A percentile compares a stretch with the other conserved stretches of the same genome.
Conservation (phyloP, 108 stramenopile species). For the Hondaea fermentalgiana region DNA sequence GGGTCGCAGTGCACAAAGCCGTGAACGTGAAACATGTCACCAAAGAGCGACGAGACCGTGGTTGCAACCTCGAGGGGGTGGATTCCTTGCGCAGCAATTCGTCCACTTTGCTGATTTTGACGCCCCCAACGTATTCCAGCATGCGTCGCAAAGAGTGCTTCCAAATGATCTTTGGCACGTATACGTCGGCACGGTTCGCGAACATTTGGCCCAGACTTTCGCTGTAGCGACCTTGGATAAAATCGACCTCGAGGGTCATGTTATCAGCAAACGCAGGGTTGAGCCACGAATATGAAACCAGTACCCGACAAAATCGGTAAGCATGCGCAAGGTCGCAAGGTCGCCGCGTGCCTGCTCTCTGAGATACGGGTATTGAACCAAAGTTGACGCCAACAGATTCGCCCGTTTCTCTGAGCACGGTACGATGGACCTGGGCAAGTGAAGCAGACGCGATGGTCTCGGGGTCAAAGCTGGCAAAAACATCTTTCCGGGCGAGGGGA, state of each 20-base stretch:
- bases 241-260: conserved; percentile 39
- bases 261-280: conserved; percentile 34
- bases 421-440: conserved; percentile 34
- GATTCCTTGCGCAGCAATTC: conserved; percentile 22
- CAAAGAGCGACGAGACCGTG: conserved; percentile 26
- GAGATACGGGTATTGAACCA: conserved; percentile 32
- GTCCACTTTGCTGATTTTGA: conserved; percentile 27
- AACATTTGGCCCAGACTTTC: conserved; percentile 18
- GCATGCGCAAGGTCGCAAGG: conserved; percentile 10
- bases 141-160: conserved; percentile 27
- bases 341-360: conserved; percentile 15
- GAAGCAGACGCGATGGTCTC: conserved; percentile 30
- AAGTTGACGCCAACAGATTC: conserved; percentile 24
- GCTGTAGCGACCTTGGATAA: conserved; percentile 33
- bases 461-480: conserved; percentile 20
- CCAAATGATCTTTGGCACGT: conserved; percentile 35
- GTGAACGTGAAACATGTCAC: not conserved
- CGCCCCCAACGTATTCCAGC: conserved; percentile 34
- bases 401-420: not conserved
- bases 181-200: conserved; percentile 6
- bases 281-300: conserved; percentile 34
- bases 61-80: conserved; percentile 28
- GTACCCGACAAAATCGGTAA: not conserved
- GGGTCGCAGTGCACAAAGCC: conserved; percentile 41
- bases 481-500: not conserved